Evolutionary conservation across 495 filamentous ascomycete species (phyloP).

Genomic region (Cudoniella acicularis): DNA sequence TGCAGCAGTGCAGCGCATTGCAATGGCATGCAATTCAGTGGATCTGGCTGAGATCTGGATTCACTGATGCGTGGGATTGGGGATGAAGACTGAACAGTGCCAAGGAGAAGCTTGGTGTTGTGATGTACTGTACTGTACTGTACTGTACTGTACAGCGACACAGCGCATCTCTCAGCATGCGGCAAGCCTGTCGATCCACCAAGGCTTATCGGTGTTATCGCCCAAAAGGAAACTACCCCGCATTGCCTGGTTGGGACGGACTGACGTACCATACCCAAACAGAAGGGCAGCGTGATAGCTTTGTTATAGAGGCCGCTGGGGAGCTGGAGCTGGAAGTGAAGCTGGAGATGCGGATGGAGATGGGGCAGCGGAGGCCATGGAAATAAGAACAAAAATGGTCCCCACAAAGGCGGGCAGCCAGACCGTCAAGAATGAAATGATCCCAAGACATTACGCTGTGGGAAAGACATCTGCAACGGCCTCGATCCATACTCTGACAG

Average conservation of each 20-base stretch:
- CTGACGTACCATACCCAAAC: neutral
- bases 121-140: no score
- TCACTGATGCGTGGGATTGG: neutral
- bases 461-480: no score
- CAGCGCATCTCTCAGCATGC: no score
- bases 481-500: no score
- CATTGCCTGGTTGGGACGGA: neutral
- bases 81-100: neutral
- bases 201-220: neutral
- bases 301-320: neutral
- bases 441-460: no score
- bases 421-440: no score
- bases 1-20: neutral
- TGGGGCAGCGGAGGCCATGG: no score
- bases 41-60: neutral
- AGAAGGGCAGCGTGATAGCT: neutral
- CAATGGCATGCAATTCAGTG: neutral
- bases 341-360: no score
- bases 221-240: neutral
- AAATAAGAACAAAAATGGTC: no score
- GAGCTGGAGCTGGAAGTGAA: neutral
- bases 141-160: neutral
- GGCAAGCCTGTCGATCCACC: no score
- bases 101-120: neutral
- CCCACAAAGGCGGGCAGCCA: no score